Percentiles rank a stretch among this genome's conserved stretches.
Conservation (phyloP, 768 basidiomycete genomes). For the Russula lepida region DNA sequence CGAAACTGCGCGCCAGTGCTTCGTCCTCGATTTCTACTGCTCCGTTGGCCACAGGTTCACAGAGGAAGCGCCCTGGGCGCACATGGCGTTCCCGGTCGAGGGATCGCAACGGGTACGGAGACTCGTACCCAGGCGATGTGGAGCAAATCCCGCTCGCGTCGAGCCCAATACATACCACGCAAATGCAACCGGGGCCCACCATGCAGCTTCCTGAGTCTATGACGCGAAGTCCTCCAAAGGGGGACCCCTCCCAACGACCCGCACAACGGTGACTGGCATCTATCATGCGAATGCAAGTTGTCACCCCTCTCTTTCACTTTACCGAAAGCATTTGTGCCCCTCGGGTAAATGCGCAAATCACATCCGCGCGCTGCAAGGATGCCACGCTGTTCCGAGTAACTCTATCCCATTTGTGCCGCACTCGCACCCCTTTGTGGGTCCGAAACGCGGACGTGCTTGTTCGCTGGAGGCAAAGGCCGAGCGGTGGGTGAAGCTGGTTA, state of each 20-base stretch:
- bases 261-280: neutral
- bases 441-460: neutral
- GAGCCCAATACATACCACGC: constrained; percentile 18
- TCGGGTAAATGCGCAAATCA: neutral
- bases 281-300: neutral
- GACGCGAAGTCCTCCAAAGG: constrained; percentile 2
- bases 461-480: neutral
- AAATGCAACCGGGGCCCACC: constrained; percentile 18
- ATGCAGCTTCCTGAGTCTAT: constrained; percentile 19
- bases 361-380: neutral
- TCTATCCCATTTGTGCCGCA: neutral
- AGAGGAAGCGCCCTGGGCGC: neutral
- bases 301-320: neutral
- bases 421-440: neutral
- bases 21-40: neutral
- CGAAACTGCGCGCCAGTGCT: neutral
- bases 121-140: neutral
- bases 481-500: constrained; percentile 9
- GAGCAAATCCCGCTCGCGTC: constrained; percentile 18
- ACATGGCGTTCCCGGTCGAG: neutral
- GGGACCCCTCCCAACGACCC: neutral
- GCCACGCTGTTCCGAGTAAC: neutral
- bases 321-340: neutral
- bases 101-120: neutral
- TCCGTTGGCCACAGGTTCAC: neutral